A percentile compares a stretch with the other conserved stretches of the same genome.
Conservation (phyloP, 2,329 filamentous ascomycete genomes). For the Camillea tinctor region DNA sequence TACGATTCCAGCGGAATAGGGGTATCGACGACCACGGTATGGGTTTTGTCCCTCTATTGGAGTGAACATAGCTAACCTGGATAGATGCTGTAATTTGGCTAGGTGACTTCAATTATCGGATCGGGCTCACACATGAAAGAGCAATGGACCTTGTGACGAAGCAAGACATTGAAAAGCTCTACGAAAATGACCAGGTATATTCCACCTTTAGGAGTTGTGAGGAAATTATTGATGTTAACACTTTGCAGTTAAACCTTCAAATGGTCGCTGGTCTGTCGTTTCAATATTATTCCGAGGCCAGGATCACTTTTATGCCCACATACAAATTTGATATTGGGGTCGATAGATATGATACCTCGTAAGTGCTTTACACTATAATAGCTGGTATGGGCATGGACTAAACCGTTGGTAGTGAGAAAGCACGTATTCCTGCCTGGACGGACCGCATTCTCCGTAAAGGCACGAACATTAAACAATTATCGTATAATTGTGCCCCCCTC, state of each 20-base stretch:
- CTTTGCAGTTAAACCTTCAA: constrained; percentile 75
- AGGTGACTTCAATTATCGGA: constrained; percentile 97
- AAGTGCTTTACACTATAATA: constrained; percentile 38
- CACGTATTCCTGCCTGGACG: constrained; percentile 94
- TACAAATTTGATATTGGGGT: constrained; percentile 93
- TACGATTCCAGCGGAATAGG: constrained; percentile 87
- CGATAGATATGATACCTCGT: constrained; percentile 90
- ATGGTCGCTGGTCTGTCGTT: constrained; percentile 93
- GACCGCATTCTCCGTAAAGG: constrained; percentile 91
- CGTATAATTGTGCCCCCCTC: constrained; percentile 80
- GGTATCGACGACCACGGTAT: constrained; percentile 86
- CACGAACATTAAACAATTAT: constrained; percentile 73
- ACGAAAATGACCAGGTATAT: constrained; percentile 83
- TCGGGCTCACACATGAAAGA: constrained; percentile 77
- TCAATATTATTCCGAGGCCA: constrained; percentile 85
- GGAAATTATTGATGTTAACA: constrained; percentile 11
- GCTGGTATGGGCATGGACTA: constrained; percentile 21
- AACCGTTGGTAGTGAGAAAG: constrained; percentile 70
- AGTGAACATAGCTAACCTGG: constrained; percentile 19
- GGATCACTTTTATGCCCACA: constrained; percentile 85
- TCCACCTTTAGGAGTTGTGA: not conserved
- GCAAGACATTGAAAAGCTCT: constrained; percentile 73
- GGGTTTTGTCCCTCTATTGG: constrained; percentile 7
- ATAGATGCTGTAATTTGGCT: constrained; percentile 82
- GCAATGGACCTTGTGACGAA: constrained; percentile 72